phyloP scores from a whole-genome alignment of 2,329 filamentous ascomycete species.

The Fusarium sp. region DNA sequence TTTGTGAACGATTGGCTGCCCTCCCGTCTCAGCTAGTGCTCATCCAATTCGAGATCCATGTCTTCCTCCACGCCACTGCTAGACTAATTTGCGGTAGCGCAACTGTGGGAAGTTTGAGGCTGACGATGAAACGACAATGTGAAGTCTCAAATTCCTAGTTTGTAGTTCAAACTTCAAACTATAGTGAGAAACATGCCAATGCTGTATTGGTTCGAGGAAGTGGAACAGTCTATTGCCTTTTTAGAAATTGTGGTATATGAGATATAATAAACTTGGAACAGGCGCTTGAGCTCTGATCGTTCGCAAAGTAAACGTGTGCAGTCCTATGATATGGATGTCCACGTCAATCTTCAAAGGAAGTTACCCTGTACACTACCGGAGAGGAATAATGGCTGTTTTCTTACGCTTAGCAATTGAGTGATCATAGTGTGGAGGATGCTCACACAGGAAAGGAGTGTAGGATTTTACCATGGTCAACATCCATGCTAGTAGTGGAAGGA shows the following conservation, averaged over 20 bases:
- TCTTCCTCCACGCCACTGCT: slow-evolving; percentile 53
- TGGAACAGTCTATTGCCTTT: neutral
- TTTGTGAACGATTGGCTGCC: slow-evolving; percentile 1
- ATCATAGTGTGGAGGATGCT: neutral
- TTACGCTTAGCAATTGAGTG: neutral
- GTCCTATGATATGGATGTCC: no score
- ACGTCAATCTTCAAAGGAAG: no score
- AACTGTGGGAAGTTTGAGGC: slow-evolving; percentile 21
- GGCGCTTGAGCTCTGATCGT: no score
- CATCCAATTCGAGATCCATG: slow-evolving; percentile 22
- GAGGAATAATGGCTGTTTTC: neutral
- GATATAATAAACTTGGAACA: no score
- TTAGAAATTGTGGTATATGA: no score
- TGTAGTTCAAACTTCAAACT: slow-evolving; percentile 24
- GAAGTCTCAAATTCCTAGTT: slow-evolving; percentile 10
- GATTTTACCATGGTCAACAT: neutral
- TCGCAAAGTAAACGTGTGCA: no score
- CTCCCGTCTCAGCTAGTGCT: slow-evolving; percentile 26
- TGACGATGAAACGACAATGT: slow-evolving; percentile 32
- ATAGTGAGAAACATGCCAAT: neutral
- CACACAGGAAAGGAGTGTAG: neutral
- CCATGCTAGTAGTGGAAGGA: neutral
- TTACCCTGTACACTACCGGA: neutral
- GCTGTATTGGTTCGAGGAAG: neutral
- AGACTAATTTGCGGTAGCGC: slow-evolving; percentile 14